Percentiles rank a stretch among this genome's conserved stretches.
Evolutionary conservation across 2,329 filamentous ascomycete species (phyloP).

Genomic region (Apiospora saccharicola): DNA sequence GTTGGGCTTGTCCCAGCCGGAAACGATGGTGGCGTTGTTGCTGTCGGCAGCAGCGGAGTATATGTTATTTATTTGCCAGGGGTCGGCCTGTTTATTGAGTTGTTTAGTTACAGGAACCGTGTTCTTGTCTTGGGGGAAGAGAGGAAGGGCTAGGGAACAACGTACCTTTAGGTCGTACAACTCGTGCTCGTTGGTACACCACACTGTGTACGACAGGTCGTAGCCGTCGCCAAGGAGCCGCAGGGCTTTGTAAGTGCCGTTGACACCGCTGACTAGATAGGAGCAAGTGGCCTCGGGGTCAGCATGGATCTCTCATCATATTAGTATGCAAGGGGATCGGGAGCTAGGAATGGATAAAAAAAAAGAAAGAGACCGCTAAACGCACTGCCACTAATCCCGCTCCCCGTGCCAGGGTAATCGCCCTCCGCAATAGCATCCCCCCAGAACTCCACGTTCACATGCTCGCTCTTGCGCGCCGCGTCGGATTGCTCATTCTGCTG

Average conservation of each 20-base stretch:
- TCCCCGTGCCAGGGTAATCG: neutral
- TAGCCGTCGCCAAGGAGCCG: slow-evolving; percentile 63
- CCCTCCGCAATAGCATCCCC: slow-evolving; percentile 39
- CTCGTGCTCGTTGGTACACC: slow-evolving; percentile 73
- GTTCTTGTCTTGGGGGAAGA: no score
- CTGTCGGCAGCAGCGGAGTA: slow-evolving; percentile 41
- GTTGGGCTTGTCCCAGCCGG: slow-evolving; percentile 34
- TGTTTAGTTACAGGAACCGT: neutral
- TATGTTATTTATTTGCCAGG: slow-evolving; percentile 59
- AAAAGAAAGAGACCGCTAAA: neutral
- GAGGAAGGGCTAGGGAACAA: neutral
- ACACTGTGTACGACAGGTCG: slow-evolving; percentile 71
- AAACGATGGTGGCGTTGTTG: no score
- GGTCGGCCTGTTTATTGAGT: slow-evolving; percentile 52
- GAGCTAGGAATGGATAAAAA: neutral
- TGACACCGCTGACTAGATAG: slow-evolving; percentile 29
- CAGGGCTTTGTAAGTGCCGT: slow-evolving; percentile 69
- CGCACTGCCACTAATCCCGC: neutral
- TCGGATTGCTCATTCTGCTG: slow-evolving; percentile 22
- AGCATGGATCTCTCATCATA: neutral
- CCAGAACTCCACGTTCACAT: slow-evolving; percentile 63
- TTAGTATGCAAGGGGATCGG: neutral
- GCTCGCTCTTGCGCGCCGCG: slow-evolving; percentile 45
- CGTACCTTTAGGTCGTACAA: slow-evolving; percentile 62
- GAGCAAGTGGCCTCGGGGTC: neutral